phyloP scores from a whole-genome alignment of 768 basidiomycete genomes.

The Crassisporium funariophilum region DNA sequence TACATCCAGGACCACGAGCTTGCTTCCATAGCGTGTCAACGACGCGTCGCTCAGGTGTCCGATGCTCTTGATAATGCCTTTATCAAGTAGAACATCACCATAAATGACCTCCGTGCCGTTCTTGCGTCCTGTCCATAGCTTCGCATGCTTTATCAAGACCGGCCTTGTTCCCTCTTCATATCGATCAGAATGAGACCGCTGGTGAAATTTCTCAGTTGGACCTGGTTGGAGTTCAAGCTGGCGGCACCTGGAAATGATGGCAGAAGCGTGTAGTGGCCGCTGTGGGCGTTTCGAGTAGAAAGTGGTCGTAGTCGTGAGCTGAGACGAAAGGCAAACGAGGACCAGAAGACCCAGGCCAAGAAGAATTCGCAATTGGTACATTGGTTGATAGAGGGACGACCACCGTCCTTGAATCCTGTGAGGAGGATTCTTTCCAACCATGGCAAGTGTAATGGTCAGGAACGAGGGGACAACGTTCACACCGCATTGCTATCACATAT shows the following conservation, averaged over 20 bases:
- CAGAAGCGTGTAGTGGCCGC: slow-evolving; percentile 24
- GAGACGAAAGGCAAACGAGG: slow-evolving; percentile 3
- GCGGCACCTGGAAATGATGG: slow-evolving; percentile 45
- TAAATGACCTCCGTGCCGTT: slow-evolving; percentile 67
- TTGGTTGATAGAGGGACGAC: too few relatives aligned
- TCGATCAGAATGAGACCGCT: slow-evolving; percentile 61
- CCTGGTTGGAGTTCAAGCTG: slow-evolving; percentile 43
- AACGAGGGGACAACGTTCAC: too few relatives aligned
- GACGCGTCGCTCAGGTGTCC: slow-evolving; percentile 43
- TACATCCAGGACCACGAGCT: slow-evolving; percentile 59
- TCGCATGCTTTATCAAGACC: slow-evolving; percentile 71
- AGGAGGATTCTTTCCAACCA: too few relatives aligned
- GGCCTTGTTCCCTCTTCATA: slow-evolving; percentile 65
- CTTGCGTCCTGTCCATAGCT: slow-evolving; percentile 78
- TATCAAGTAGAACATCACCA: slow-evolving; percentile 71
- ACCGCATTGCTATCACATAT: too few relatives aligned
- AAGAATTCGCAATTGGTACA: background rate
- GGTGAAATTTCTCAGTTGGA: slow-evolving; percentile 46
- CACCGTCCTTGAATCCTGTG: too few relatives aligned
- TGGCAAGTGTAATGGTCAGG: too few relatives aligned
- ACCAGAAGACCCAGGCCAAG: slow-evolving; percentile 5
- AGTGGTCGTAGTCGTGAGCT: background rate
- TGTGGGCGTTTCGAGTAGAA: background rate
- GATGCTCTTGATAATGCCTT: slow-evolving; percentile 64
- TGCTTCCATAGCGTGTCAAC: slow-evolving; percentile 31